A percentile compares a stretch with the other conserved stretches of the same genome.
Evolutionary conservation across 768 basidiomycete species (phyloP).

Genomic region (Naganishia antarctica): DNA sequence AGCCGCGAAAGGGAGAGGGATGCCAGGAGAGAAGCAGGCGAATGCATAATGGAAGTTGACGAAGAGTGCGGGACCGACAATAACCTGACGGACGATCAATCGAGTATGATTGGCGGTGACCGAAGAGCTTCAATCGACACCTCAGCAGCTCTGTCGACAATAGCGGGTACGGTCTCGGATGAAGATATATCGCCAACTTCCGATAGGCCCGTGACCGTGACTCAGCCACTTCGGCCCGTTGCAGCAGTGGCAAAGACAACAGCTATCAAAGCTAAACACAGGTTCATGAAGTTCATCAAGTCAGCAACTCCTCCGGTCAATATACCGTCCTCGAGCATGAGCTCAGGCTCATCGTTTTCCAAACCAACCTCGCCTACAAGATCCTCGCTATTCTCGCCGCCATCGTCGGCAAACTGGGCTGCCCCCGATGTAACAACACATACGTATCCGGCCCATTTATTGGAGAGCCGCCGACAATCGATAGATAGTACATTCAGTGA

Average conservation of each 20-base stretch:
- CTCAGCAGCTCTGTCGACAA: constrained; percentile 26
- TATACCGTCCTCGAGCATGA: neutral
- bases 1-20: constrained; percentile 29
- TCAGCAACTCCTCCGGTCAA: constrained; percentile 16
- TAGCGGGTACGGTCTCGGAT: constrained; percentile 36
- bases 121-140: constrained; percentile 30
- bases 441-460: constrained; percentile 5
- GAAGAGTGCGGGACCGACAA: constrained; percentile 50
- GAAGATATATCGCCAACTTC: constrained; percentile 28
- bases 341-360: constrained; percentile 6
- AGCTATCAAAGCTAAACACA: constrained; percentile 45
- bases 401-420: neutral
- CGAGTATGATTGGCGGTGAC: constrained; percentile 48
- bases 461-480: constrained; percentile 9
- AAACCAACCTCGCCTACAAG: constrained; percentile 12
- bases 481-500: constrained; percentile 26
- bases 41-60: constrained; percentile 49
- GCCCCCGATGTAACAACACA: constrained; percentile 8
- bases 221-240: constrained; percentile 28
- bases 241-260: constrained; percentile 37
- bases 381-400: constrained; percentile 6
- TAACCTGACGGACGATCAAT: constrained; percentile 55
- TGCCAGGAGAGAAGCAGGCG: constrained; percentile 37
- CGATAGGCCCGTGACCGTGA: constrained; percentile 20
- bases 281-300: constrained; percentile 38